A percentile compares a stretch with the other conserved stretches of the same genome.
phyloP scores from a whole-genome alignment of 2,329 filamentous ascomycete species.

The Nigrograna mackinnonii region DNA sequence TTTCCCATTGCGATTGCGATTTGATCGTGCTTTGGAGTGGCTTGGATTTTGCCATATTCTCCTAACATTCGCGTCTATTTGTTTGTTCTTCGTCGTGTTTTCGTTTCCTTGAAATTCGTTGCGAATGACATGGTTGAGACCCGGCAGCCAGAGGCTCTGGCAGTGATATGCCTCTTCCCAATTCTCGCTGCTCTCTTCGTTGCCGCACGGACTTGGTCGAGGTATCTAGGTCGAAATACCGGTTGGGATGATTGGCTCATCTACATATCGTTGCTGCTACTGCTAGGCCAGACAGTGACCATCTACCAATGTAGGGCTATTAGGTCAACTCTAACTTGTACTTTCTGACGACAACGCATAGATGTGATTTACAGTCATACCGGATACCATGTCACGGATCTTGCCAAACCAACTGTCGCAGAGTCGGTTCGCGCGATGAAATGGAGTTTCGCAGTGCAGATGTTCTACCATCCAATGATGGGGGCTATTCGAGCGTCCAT shows the following conservation, averaged over 20 bases:
- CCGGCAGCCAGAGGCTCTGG: conserved; percentile 29
- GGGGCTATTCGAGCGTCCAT: conserved; percentile 41
- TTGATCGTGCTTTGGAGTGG: too few relatives aligned
- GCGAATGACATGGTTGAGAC: conserved; percentile 30
- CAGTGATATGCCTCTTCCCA: conserved; percentile 29
- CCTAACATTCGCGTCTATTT: too few relatives aligned
- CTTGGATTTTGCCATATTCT: too few relatives aligned
- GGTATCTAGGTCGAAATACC: conserved; percentile 33
- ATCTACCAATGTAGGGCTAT: conserved; percentile 27
- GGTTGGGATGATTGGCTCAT: conserved; percentile 39
- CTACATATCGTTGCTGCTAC: conserved; percentile 22
- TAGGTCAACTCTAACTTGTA: neutral
- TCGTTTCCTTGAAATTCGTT: too few relatives aligned
- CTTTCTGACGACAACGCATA: conserved; percentile 8
- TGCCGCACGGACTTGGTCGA: conserved; percentile 25
- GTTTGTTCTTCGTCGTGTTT: too few relatives aligned
- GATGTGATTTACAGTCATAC: conserved; percentile 34
- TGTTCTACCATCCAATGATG: conserved; percentile 43
- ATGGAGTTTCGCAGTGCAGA: conserved; percentile 41
- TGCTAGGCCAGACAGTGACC: conserved; percentile 24
- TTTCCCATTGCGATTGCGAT: too few relatives aligned
- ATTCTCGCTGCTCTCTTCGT: conserved; percentile 32
- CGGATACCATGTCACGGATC: conserved; percentile 34
- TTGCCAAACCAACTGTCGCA: conserved; percentile 30
- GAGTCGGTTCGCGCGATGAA: conserved; percentile 28